These are phyloP conservation scores for Poa pratensis DNA, from an alignment of 176 grass and related monocot genomes.

Conservation along the genomic window DNA sequence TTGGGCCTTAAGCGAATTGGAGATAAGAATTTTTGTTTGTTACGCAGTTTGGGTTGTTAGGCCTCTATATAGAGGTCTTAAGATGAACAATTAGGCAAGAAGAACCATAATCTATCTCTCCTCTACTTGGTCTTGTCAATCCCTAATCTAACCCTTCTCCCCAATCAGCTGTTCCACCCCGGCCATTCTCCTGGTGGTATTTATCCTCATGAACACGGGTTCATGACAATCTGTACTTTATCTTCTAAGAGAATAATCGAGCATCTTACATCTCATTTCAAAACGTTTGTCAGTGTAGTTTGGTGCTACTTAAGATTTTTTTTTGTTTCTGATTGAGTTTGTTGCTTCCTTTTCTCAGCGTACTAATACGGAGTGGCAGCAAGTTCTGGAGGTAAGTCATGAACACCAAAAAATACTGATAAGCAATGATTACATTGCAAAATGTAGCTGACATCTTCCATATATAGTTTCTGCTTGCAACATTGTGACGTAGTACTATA, in stretches of 20 bases:
- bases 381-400: constrained; percentile 75
- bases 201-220: neutral
- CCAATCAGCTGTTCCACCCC: neutral
- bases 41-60: neutral
- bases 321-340: constrained; percentile 36
- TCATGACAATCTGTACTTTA: neutral
- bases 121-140: neutral
- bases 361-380: constrained; percentile 83
- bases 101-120: too few relatives aligned
- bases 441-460: neutral
- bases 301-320: constrained; percentile 28
- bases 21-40: neutral
- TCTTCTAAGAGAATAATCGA: constrained; percentile 10
- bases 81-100: neutral
- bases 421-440: constrained; percentile 1
- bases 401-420: constrained; percentile 7
- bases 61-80: neutral
- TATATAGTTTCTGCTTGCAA: neutral
- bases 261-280: neutral
- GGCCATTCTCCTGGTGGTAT: neutral
- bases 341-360: constrained; percentile 49
- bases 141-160: neutral
- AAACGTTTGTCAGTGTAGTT: constrained; percentile 6
- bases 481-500: neutral
- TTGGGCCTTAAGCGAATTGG: neutral